Evolutionary conservation across 371 early-diverging fungal genomes (phyloP).

Genomic region (Mucor racemosus): DNA sequence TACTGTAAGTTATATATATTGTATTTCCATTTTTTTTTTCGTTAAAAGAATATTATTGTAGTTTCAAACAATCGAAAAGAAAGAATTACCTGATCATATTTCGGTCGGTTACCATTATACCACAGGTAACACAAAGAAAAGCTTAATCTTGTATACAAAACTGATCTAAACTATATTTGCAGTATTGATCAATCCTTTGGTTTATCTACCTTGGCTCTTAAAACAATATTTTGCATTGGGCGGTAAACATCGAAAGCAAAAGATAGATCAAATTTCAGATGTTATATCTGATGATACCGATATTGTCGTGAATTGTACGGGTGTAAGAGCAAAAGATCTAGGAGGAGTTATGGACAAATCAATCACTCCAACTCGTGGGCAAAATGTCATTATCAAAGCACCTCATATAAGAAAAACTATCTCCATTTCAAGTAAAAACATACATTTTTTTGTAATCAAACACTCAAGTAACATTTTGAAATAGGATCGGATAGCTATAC

Average conservation of each 20-base stretch:
- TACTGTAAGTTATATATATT: conserved; percentile 40
- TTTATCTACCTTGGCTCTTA: conserved; percentile 70
- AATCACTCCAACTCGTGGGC: conserved; percentile 76
- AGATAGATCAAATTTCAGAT: conserved; percentile 59
- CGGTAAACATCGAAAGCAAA: conserved; percentile 48
- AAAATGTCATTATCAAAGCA: conserved; percentile 69
- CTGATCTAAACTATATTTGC: background rate
- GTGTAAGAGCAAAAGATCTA: conserved; percentile 64
- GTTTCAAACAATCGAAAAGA: conserved; percentile 12
- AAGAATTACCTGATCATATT: conserved; percentile 49
- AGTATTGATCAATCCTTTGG: conserved; percentile 62
- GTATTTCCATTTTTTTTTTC: no score
- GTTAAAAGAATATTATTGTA: conserved; percentile 1
- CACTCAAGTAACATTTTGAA: no score
- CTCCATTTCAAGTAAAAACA: conserved; percentile 37
- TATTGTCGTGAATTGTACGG: conserved; percentile 80
- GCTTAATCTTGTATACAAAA: background rate
- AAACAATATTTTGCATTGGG: conserved; percentile 56
- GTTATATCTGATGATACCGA: conserved; percentile 21
- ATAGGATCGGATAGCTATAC: conserved; percentile 41
- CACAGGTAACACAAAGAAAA: conserved; percentile 42
- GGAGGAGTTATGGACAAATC: conserved; percentile 70
- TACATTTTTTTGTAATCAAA: background rate
- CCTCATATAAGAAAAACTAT: conserved; percentile 62
- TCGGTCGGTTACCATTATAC: conserved; percentile 59